Base-by-base conservation (phyloP, 108 stramenopile species). In the Pseudonitzschia delicatissima region DNA sequence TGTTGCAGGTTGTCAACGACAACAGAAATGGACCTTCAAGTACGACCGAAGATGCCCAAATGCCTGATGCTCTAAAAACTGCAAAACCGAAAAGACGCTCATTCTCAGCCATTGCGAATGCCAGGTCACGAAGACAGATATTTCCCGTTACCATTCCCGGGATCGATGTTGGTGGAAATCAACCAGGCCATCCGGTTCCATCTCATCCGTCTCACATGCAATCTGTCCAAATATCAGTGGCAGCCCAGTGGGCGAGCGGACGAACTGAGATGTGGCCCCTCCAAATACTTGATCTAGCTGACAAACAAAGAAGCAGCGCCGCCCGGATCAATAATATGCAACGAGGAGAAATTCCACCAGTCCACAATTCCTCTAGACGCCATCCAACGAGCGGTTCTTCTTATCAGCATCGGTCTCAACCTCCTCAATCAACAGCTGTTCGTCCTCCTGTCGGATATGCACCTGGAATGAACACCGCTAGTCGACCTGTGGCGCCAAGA, bases 181-280 rank as follows among this genome's bases (percentile, higher is more conserved):
- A 66, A 21, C 34, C 63, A 3, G 66, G 48, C 28, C 77, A 71
- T 33, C 73, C 40, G 28, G 82, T 77, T 29, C 77, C 84, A 47
- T 78, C 71, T 25, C 91, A 92, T 69, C 53, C 82, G 15, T 88
- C 91, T 35, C 91, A 92, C 63, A 36, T 77, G 33, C 86, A 92
- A 51, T 62, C 91, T 15, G 76, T 88, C 4, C 82, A 92, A 55
- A 42, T 64, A 50, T 84, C 84, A 15, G 74, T 79, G 47, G 65
- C 85, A 20, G 67, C 83, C 0, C 69, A 74, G 15, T 74, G 66
- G 52, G 63, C 73, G 4, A 69, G 63, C 57, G 77, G 74, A 39
- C 49, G 85, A 40, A 70, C 82, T 23, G 87, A 88, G 62, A 86
- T 88, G 85, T 91, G 90, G 90, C 90, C 90, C 11, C 72, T 92